phyloP scores from a whole-genome alignment of 768 basidiomycete genomes.

The Serendipita sp. region DNA sequence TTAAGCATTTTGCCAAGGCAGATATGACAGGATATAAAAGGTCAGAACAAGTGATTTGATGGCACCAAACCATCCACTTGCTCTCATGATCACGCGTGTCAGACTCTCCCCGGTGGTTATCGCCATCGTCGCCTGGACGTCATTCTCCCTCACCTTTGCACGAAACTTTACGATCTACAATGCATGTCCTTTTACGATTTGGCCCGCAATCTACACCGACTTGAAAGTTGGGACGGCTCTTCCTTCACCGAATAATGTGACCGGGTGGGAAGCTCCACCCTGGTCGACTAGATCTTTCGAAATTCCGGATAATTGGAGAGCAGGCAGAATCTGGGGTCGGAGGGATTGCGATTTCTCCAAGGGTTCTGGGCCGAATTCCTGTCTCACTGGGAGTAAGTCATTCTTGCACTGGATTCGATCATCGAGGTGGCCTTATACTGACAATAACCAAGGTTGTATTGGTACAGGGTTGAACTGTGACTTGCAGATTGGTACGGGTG shows the following conservation, averaged over 20 bases:
- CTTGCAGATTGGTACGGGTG: conserved; percentile 34
- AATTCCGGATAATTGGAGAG: conserved; percentile 12
- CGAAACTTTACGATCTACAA: conserved; percentile 48
- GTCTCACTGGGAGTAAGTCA: conserved; percentile 31
- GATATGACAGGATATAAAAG: too few species aligned
- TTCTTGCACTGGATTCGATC: background rate
- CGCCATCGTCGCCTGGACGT: background rate
- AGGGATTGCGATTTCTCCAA: conserved; percentile 46
- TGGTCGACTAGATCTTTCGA: conserved; percentile 10
- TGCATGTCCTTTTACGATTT: conserved; percentile 51
- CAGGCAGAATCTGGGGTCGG: conserved; percentile 25
- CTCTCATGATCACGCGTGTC: too few species aligned
- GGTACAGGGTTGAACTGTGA: conserved; percentile 41
- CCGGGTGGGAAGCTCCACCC: conserved; percentile 13
- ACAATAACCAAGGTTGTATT: conserved; percentile 12
- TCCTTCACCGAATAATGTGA: background rate
- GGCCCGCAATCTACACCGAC: conserved; percentile 48
- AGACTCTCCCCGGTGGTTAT: too few species aligned
- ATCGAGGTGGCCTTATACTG: too few species aligned
- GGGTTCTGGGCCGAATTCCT: conserved; percentile 39
- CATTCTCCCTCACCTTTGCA: conserved; percentile 8
- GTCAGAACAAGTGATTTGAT: too few species aligned
- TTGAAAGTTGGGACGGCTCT: conserved; percentile 30
- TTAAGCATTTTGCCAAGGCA: too few species aligned
- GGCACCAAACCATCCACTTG: too few species aligned